Evolutionary conservation across 2,329 filamentous ascomycete species (phyloP), one percentile per base, ranked within the genome.

Genomic region (Colletotrichum musae): DNA sequence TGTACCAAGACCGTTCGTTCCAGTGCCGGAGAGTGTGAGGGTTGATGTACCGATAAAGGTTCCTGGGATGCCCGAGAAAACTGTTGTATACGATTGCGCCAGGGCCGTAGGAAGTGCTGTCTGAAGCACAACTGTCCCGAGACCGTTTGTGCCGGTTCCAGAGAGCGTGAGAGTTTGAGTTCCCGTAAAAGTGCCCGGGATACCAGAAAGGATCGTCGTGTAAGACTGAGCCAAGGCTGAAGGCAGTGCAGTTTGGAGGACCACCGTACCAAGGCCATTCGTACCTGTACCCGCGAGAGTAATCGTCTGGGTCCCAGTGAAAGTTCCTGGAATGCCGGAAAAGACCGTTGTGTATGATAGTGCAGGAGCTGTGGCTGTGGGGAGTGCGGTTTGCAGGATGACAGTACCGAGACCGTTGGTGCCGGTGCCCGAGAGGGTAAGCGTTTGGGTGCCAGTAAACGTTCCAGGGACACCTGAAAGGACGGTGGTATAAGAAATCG

Each of bases 181-280:
- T 36, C 52, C 52, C 12, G 16, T 41, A 21, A 54, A 54, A 10
- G 52, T 54, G 13, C 52, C 52, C 10, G 28, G 26, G 9, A 54
- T 28, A 28, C 52, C 52, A 39, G 52, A 21, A 16, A 54, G 4
- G 5, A 54, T 24, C 5, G 52, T 54, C 15, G 52, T 54, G 28
- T 54, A 54, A 6, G 52, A 54, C 47, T 50, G 47, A 12, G 18
- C 47, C 47, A 50, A 24, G 2, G 21, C 50, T 16, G 50, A 28
- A 6, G 47, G 47, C 24, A 68, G 43, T 6, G 65, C 47, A 4
- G 65, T 68, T 28, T 68, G 65, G 4, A 65, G 39, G 3, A 68
- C 26, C 0, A 68, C 59, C 4, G 64, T 68, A 4, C 28, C 57
- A 5, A 66, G 18, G 5, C 58, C 58, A 3, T 53, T 28, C 13